These are phyloP conservation scores for Phytophthora gonapodyides DNA, from an alignment of 352 stramenopile genomes.

Conservation along the genomic window DNA sequence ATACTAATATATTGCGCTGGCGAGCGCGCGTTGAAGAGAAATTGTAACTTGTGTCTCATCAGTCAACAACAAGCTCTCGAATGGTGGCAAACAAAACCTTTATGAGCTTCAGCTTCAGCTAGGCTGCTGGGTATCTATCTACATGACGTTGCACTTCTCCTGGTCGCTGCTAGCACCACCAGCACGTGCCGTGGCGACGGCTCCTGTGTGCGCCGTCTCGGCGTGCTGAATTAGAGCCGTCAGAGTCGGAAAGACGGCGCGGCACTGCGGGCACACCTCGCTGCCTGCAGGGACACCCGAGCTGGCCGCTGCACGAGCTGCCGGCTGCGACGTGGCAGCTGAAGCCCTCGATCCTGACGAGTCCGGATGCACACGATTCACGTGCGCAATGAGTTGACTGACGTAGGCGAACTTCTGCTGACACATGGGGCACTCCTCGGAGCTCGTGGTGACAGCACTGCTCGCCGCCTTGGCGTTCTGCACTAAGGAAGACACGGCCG, in stretches of 20 bases:
- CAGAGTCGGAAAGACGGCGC: conserved; percentile 55
- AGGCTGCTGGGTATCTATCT: conserved; percentile 15
- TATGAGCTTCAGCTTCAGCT: neutral
- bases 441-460: conserved; percentile 39
- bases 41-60: neutral
- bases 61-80: too few relatives aligned
- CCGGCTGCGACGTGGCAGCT: conserved; percentile 11
- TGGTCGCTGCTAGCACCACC: conserved; percentile 27
- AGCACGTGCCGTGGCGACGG: conserved; percentile 24
- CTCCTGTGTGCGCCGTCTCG: conserved; percentile 49
- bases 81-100: conserved; percentile 1
- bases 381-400: conserved; percentile 72
- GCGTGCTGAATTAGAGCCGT: conserved; percentile 64
- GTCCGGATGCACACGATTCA: conserved; percentile 74
- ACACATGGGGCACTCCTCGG: conserved; percentile 75
- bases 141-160: conserved; percentile 74
- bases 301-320: conserved; percentile 9
- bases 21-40: conserved; percentile 14
- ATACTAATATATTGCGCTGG: conserved; percentile 40
- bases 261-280: conserved; percentile 77
- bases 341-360: conserved; percentile 14
- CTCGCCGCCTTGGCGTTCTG: conserved; percentile 49
- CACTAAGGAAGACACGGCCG: conserved; percentile 46
- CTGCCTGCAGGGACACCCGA: conserved; percentile 20
- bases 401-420: conserved; percentile 76